A percentile compares a stretch with the other conserved stretches of the same genome.
These are phyloP conservation scores for Linnemannia elongata DNA, from an alignment of 192 early-diverging fungal genomes.

Conservation along the genomic window DNA sequence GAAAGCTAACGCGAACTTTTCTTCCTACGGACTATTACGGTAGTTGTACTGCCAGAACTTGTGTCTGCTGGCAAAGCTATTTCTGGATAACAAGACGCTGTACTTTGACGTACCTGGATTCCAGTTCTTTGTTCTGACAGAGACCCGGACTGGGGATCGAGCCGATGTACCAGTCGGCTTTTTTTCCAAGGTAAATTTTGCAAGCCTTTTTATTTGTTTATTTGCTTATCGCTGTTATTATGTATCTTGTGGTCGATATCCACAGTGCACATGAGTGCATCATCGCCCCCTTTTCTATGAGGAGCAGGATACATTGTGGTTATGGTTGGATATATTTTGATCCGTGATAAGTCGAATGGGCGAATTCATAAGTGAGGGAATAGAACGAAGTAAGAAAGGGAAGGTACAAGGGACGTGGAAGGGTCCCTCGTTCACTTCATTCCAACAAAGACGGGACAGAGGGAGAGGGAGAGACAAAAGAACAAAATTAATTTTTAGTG, in stretches of 20 bases:
- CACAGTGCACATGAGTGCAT: neutral
- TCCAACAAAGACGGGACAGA: neutral
- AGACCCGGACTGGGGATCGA: conserved; percentile 57
- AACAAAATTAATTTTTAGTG: neutral
- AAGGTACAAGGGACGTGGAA: neutral
- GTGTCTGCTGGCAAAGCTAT: conserved; percentile 93
- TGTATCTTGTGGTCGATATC: neutral
- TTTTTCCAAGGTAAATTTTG: conserved; percentile 88
- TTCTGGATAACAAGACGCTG: conserved; percentile 96
- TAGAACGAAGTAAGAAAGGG: neutral
- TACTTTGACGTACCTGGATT: conserved; percentile 96
- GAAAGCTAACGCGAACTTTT: neutral
- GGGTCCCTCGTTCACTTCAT: neutral
- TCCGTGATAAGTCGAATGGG: neutral
- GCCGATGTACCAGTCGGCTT: conserved; percentile 87
- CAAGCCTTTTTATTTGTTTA: neutral
- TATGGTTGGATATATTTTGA: neutral
- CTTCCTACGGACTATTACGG: neutral
- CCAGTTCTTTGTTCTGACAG: conserved; percentile 92
- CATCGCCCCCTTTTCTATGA: neutral
- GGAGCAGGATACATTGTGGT: neutral
- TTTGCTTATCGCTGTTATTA: neutral
- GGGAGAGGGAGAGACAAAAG: neutral
- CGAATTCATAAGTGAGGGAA: neutral
- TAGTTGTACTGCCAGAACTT: conserved; percentile 96